Conservation (phyloP, 345 rosid species). For the Cardamine resedifolia region DNA sequence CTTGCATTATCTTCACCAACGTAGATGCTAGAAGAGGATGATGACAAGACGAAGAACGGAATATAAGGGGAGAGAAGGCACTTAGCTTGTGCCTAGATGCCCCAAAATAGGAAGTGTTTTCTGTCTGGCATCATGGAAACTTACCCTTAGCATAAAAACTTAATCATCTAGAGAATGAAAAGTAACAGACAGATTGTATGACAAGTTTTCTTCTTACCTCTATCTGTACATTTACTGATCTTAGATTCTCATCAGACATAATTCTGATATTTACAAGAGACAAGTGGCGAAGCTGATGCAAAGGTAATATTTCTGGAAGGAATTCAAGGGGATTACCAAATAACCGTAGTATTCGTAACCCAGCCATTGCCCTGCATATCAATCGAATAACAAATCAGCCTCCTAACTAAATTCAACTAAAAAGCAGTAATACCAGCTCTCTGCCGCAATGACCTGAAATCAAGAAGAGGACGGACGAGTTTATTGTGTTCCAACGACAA, state of each 20-base stretch:
- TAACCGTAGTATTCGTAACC: slow-evolving; percentile 75
- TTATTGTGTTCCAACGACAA: slow-evolving; percentile 93
- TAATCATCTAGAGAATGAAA: slow-evolving; percentile 13
- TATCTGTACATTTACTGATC: slow-evolving; percentile 87
- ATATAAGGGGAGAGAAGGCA: slow-evolving; percentile 96
- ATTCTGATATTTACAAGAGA: slow-evolving; percentile 91
- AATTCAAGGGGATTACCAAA: slow-evolving; percentile 98
- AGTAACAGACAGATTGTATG: background rate
- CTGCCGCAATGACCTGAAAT: slow-evolving; percentile 77
- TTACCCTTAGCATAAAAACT: slow-evolving; percentile 21
- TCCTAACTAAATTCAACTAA: slow-evolving; percentile 19
- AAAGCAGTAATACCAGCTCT: slow-evolving; percentile 16
- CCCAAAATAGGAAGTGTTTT: slow-evolving; percentile 89
- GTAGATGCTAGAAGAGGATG: slow-evolving; percentile 98
- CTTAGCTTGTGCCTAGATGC: slow-evolving; percentile 94
- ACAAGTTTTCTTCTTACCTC: slow-evolving; percentile 52
- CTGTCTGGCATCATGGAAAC: slow-evolving; percentile 60
- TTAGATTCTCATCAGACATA: slow-evolving; percentile 84
- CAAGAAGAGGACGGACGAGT: slow-evolving; percentile 96
- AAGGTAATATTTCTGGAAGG: slow-evolving; percentile 94
- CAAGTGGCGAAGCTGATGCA: slow-evolving; percentile 85
- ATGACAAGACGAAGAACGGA: slow-evolving; percentile 97
- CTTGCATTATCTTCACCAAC: slow-evolving; percentile 95
- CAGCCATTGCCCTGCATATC: slow-evolving; percentile 86
- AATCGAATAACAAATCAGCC: slow-evolving; percentile 47